Percentiles rank a stretch among this genome's conserved stretches.
These are phyloP conservation scores for Polyporus tsugae DNA, from an alignment of 1,284 basidiomycete species.

Conservation along the genomic window DNA sequence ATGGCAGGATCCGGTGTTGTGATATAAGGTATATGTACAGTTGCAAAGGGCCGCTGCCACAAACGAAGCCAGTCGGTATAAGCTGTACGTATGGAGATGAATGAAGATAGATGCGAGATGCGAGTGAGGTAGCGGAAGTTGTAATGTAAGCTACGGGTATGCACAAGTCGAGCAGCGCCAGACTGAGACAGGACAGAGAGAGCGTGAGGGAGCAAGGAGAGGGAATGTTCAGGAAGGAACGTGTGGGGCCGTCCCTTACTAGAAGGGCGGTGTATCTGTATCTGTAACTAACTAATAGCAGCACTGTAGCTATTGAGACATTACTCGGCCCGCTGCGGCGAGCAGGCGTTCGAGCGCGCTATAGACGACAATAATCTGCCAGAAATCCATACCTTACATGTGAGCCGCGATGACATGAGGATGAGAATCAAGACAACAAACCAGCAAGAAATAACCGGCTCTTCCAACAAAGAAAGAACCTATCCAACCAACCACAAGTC, in stretches of 20 bases:
- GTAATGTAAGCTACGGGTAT: conserved; percentile 9
- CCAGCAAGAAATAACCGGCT: not conserved
- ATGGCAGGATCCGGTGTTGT: not conserved
- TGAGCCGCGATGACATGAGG: not conserved
- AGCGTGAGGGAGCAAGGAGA: conserved; percentile 9
- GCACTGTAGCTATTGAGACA: conserved; percentile 30
- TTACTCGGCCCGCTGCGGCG: conserved; percentile 17
- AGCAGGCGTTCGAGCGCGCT: conserved; percentile 9
- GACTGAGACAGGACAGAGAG: not conserved
- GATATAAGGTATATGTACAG: conserved; percentile 21
- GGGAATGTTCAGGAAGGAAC: conserved; percentile 23
- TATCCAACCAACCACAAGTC: not conserved
- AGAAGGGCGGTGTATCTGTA: conserved; percentile 18
- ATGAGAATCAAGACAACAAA: conserved; percentile 4
- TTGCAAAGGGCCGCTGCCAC: conserved; percentile 21
- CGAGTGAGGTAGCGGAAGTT: not conserved
- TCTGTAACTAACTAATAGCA: conserved; percentile 17
- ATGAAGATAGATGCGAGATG: not conserved
- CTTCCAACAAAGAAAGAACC: too few relatives aligned
- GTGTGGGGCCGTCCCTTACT: conserved; percentile 28
- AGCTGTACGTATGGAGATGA: not conserved
- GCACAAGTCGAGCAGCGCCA: not conserved
- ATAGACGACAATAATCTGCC: conserved; percentile 18
- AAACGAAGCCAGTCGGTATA: conserved; percentile 22
- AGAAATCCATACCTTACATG: conserved; percentile 22